These are phyloP conservation scores for Triticum monococcum DNA, from an alignment of 176 grass and related monocot genomes.

Conservation along the genomic window DNA sequence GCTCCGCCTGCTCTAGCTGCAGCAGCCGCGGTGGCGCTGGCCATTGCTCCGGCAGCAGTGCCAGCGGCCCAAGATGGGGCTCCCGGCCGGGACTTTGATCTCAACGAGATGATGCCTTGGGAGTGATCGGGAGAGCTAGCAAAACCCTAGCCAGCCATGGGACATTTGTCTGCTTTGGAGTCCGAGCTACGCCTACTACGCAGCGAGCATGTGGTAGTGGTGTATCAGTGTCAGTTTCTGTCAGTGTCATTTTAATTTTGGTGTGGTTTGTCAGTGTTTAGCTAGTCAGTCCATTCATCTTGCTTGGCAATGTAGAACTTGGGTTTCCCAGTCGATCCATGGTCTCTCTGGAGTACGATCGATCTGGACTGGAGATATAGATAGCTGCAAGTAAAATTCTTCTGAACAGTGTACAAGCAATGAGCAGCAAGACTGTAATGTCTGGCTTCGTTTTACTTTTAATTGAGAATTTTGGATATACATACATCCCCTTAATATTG, in stretches of 20 bases:
- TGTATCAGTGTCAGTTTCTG: not conserved
- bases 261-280: not conserved
- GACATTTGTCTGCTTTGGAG: not conserved
- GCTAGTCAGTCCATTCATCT: not conserved
- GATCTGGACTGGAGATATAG: constrained; percentile 4
- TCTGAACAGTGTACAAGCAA: not conserved
- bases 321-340: not conserved
- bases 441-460: not conserved
- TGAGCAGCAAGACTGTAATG: not conserved
- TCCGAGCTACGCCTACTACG: not conserved
- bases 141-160: constrained; percentile 15
- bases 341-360: not conserved
- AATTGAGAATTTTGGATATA: not conserved
- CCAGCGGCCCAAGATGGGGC: not conserved
- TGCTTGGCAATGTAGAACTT: not conserved
- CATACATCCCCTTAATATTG: not conserved
- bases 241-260: not conserved
- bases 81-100: constrained; percentile 8
- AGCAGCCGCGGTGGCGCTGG: not conserved
- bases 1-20: not conserved
- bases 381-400: not conserved
- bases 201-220: not conserved
- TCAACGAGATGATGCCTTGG: constrained; percentile 36
- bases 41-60: not conserved
- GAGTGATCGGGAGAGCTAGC: not conserved